Evolutionary conservation across 1,284 basidiomycete genomes (phyloP).

Genomic region (Leucoagaricus sp.): DNA sequence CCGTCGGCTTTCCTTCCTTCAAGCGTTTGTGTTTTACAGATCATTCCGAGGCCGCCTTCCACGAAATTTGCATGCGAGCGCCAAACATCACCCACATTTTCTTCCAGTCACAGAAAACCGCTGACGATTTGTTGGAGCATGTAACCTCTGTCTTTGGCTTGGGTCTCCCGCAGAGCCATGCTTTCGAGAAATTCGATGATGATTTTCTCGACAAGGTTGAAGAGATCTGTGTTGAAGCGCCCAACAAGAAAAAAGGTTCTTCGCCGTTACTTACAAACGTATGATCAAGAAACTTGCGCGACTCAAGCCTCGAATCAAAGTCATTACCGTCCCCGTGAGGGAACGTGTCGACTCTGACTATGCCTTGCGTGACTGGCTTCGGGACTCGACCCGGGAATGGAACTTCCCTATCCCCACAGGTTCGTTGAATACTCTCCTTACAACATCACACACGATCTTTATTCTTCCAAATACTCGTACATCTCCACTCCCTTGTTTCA

Average conservation of each 20-base stretch:
- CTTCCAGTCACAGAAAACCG: too few species aligned
- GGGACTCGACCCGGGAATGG: slow-evolving; percentile 8
- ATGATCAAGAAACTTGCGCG: neutral
- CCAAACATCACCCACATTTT: too few species aligned
- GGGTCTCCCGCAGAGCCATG: neutral
- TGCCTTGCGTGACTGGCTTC: too few species aligned
- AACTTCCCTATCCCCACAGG: neutral
- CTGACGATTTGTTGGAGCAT: neutral
- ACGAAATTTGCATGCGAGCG: too few species aligned
- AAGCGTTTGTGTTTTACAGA: too few species aligned
- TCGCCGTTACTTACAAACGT: neutral
- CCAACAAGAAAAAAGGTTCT: slow-evolving; percentile 1
- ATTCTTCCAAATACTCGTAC: neutral
- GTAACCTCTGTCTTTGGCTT: slow-evolving; percentile 1
- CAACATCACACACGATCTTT: neutral
- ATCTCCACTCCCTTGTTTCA: neutral
- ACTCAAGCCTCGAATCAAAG: slow-evolving; percentile 3
- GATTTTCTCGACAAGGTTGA: too few species aligned
- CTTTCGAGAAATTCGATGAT: neutral
- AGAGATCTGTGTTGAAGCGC: slow-evolving; percentile 1
- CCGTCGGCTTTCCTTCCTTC: too few species aligned
- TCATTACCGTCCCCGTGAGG: neutral
- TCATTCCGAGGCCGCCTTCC: too few species aligned
- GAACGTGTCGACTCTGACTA: too few species aligned
- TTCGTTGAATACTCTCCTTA: neutral